These are phyloP conservation scores for Raddia distichophylla DNA, from an alignment of 176 grass and related monocot species.

Conservation along the genomic window DNA sequence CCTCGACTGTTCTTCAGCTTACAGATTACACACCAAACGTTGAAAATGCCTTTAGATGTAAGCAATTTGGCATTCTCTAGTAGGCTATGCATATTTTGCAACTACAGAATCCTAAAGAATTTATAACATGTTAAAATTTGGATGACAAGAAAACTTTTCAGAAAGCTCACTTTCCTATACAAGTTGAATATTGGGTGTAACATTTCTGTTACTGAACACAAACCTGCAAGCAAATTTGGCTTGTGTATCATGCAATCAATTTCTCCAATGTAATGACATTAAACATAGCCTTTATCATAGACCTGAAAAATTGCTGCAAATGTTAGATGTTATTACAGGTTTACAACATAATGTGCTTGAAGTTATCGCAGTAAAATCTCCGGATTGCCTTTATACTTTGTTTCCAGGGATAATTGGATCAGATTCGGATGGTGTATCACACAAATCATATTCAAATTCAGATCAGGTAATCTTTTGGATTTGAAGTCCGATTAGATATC, in stretches of 20 bases:
- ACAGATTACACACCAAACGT: slow-evolving; percentile 18
- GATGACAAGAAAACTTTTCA: background rate
- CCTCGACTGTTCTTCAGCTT: background rate
- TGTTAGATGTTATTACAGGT: slow-evolving; percentile 3
- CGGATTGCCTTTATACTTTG: background rate
- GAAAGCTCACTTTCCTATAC: slow-evolving; percentile 22
- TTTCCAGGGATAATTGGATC: too few species aligned
- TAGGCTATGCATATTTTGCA: slow-evolving; percentile 6
- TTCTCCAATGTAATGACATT: slow-evolving; percentile 35
- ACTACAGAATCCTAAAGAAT: slow-evolving; percentile 7
- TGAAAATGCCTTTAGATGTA: background rate
- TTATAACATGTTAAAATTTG: background rate
- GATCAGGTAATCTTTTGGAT: too few species aligned
- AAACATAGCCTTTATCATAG: slow-evolving; percentile 22
- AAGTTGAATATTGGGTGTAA: slow-evolving; percentile 10
- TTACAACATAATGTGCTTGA: slow-evolving; percentile 16
- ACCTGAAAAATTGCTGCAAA: slow-evolving; percentile 24
- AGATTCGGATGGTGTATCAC: too few species aligned
- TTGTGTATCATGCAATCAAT: slow-evolving; percentile 14
- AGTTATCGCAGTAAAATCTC: background rate
- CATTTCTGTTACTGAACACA: slow-evolving; percentile 4
- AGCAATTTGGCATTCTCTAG: slow-evolving; percentile 3
- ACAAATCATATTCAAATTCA: too few species aligned
- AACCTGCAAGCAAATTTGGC: background rate
- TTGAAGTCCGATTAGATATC: too few species aligned